A percentile compares a stretch with the other conserved stretches of the same genome.
These are phyloP conservation scores for Phytophthora sp. DNA, from an alignment of 352 stramenopile species.

Conservation along the genomic window DNA sequence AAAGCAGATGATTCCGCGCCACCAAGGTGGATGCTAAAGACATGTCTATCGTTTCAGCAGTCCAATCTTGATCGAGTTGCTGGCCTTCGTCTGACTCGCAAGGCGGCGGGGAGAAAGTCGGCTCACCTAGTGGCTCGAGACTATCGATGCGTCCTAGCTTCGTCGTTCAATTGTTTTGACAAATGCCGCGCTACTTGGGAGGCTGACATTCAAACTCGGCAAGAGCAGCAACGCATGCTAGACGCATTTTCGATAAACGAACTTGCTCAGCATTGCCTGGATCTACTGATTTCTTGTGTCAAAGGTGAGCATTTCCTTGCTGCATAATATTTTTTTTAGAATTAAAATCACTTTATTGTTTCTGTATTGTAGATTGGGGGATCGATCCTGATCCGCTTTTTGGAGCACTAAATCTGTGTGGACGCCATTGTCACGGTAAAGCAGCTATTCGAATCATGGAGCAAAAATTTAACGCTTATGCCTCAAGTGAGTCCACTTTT, in stretches of 20 bases:
- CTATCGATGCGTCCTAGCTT: slow-evolving; percentile 42
- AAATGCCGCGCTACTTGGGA: slow-evolving; percentile 60
- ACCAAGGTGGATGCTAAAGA: slow-evolving; percentile 74
- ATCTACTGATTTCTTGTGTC: slow-evolving; percentile 57
- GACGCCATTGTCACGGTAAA: slow-evolving; percentile 55
- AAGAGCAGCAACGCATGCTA: slow-evolving; percentile 24
- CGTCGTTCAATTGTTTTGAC: slow-evolving; percentile 50
- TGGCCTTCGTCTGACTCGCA: slow-evolving; percentile 40
- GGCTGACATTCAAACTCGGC: slow-evolving; percentile 30
- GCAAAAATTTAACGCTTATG: slow-evolving; percentile 60
- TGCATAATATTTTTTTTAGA: not conserved
- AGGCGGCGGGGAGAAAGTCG: slow-evolving; percentile 41
- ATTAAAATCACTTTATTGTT: not conserved
- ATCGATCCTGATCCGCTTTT: slow-evolving; percentile 71
- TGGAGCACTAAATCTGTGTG: slow-evolving; percentile 68
- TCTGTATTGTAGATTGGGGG: slow-evolving; percentile 55
- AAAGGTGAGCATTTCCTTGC: slow-evolving; percentile 40
- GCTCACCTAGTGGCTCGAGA: slow-evolving; percentile 56
- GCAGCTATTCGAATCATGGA: slow-evolving; percentile 45
- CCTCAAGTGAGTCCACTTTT: slow-evolving; percentile 27
- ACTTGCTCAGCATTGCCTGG: slow-evolving; percentile 55
- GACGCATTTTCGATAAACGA: slow-evolving; percentile 46
- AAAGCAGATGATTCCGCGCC: slow-evolving; percentile 24
- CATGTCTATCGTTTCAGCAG: slow-evolving; percentile 51
- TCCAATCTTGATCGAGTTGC: slow-evolving; percentile 60